A percentile compares a stretch with the other conserved stretches of the same genome.
Evolutionary conservation across 805 yeast genomes (phyloP).

Genomic region (Candida chauliodis): DNA sequence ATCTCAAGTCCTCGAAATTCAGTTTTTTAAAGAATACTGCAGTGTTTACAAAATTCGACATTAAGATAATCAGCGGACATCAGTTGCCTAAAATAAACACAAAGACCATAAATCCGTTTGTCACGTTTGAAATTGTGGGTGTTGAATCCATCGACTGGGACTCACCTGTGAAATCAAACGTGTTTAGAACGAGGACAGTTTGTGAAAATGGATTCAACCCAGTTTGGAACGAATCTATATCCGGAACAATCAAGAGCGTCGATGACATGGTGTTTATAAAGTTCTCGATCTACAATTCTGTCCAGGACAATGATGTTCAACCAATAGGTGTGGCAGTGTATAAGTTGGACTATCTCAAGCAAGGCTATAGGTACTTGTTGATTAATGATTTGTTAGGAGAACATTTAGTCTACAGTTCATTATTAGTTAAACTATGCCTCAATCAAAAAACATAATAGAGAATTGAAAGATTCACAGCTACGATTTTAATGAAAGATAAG

Average conservation of each 20-base stretch:
- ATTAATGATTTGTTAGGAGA: constrained; percentile 79
- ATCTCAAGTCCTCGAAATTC: constrained; percentile 20
- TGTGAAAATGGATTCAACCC: constrained; percentile 84
- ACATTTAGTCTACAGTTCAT: constrained; percentile 51
- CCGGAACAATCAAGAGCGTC: constrained; percentile 37
- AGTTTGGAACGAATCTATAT: constrained; percentile 61
- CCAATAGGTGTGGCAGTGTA: constrained; percentile 57
- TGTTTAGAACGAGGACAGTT: constrained; percentile 29
- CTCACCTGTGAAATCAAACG: constrained; percentile 13
- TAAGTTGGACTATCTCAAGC: constrained; percentile 58
- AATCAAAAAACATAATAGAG: too few relatives aligned
- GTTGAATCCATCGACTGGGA: constrained; percentile 25
- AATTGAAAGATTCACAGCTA: too few relatives aligned
- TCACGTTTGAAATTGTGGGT: constrained; percentile 60
- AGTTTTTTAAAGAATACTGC: constrained; percentile 1
- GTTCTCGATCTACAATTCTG: constrained; percentile 45
- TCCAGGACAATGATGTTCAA: constrained; percentile 11
- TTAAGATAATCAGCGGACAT: constrained; percentile 72
- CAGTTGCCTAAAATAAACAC: constrained; percentile 72
- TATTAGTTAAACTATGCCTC: constrained; percentile 41
- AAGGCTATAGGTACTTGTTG: constrained; percentile 82
- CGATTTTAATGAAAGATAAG: too few relatives aligned
- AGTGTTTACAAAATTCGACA: constrained; percentile 15
- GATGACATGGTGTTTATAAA: constrained; percentile 55
- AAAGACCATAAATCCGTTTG: constrained; percentile 55